Percentiles rank a stretch among this genome's conserved stretches.
Evolutionary conservation across 495 filamentous ascomycete species (phyloP).

Genomic region (Gamarada debralockiae): DNA sequence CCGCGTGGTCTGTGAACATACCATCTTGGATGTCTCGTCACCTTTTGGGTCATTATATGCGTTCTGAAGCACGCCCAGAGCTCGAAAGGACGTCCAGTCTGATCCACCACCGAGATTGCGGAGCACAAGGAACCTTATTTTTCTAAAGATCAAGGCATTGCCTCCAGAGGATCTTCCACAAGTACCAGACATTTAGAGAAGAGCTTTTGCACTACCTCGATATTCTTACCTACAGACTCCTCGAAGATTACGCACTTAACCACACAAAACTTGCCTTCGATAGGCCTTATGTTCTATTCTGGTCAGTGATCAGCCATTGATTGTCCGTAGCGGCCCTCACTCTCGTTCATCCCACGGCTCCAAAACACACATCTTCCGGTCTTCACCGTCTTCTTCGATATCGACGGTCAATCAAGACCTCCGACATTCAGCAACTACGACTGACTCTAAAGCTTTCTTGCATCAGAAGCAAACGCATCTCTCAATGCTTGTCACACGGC

Average conservation of each 20-base stretch:
- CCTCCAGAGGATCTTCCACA: constrained; percentile 6
- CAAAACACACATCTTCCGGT: neutral
- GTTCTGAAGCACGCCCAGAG: constrained; percentile 25
- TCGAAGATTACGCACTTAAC: constrained; percentile 7
- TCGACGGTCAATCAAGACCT: neutral
- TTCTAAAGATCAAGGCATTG: constrained; percentile 10
- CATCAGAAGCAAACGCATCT: constrained; percentile 15
- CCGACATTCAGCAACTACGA: neutral
- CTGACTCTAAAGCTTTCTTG: constrained; percentile 10
- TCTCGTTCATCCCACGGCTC: constrained; percentile 23
- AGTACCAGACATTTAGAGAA: constrained; percentile 4
- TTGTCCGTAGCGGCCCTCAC: constrained; percentile 16
- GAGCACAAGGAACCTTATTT: constrained; percentile 20
- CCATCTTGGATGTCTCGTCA: constrained; percentile 15
- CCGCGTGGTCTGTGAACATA: constrained; percentile 16
- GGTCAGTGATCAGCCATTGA: constrained; percentile 19
- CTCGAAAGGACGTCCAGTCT: constrained; percentile 5
- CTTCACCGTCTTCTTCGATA: constrained; percentile 1
- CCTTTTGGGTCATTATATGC: constrained; percentile 12
- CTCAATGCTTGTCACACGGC: constrained; percentile 58
- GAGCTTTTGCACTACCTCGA: constrained; percentile 6
- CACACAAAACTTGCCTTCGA: constrained; percentile 6
- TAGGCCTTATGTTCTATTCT: constrained; percentile 22
- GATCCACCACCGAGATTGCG: constrained; percentile 17
- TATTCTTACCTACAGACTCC: constrained; percentile 1